These are phyloP conservation scores for Irpex sp. DNA, from an alignment of 1,284 basidiomycete species.

Conservation along the genomic window DNA sequence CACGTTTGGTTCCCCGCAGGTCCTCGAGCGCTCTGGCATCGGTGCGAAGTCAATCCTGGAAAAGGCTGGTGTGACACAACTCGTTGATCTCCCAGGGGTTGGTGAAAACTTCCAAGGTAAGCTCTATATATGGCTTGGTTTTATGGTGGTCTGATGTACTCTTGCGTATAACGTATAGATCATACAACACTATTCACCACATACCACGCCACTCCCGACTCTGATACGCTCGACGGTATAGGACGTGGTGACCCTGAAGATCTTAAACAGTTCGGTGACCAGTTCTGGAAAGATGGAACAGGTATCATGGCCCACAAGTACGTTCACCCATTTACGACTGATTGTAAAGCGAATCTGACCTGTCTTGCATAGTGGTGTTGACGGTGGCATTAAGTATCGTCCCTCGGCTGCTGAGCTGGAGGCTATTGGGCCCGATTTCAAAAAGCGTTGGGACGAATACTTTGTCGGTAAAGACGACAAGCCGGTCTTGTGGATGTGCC, in stretches of 20 bases:
- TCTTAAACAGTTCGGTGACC: slow-evolving; percentile 27
- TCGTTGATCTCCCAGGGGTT: slow-evolving; percentile 55
- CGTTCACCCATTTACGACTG: neutral
- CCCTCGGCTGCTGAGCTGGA: slow-evolving; percentile 41
- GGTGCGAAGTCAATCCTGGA: slow-evolving; percentile 33
- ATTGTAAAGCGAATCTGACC: neutral
- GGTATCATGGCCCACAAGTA: slow-evolving; percentile 52
- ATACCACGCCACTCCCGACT: slow-evolving; percentile 36
- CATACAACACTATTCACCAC: slow-evolving; percentile 36
- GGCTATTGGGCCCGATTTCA: slow-evolving; percentile 41
- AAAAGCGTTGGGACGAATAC: slow-evolving; percentile 37
- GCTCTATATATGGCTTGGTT: slow-evolving; percentile 3
- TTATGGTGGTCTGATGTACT: neutral
- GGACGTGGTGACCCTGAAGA: slow-evolving; percentile 33
- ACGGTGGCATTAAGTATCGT: slow-evolving; percentile 47
- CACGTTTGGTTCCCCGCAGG: slow-evolving; percentile 50
- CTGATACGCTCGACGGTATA: slow-evolving; percentile 42
- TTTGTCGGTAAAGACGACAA: slow-evolving; percentile 47
- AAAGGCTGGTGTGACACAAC: slow-evolving; percentile 33
- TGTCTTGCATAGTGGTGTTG: slow-evolving; percentile 30
- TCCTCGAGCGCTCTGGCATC: slow-evolving; percentile 42
- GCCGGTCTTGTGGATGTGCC: slow-evolving; percentile 36
- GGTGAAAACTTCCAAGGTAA: slow-evolving; percentile 53
- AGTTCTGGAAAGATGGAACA: slow-evolving; percentile 42
- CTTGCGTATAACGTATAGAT: slow-evolving; percentile 31